Evolutionary conservation across 2,329 filamentous ascomycete species (phyloP).

Genomic region (Nigrograna mackinnonii): DNA sequence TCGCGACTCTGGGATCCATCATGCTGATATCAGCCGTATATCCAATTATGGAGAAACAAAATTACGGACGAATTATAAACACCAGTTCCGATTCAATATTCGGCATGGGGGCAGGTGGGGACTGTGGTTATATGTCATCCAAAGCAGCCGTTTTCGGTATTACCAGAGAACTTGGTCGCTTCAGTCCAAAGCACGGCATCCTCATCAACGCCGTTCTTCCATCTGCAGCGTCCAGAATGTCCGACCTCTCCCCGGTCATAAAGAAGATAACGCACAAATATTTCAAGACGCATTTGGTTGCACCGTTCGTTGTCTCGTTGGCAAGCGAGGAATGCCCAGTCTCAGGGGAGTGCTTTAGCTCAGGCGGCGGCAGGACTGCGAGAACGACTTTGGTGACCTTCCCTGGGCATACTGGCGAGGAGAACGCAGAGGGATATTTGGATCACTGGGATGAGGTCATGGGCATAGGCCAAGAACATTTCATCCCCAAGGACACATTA

Average conservation of each 20-base stretch:
- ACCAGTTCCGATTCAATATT: background rate
- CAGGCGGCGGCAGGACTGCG: background rate
- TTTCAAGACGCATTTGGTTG: background rate
- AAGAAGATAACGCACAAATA: background rate
- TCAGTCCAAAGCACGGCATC: background rate
- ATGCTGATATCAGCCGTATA: background rate
- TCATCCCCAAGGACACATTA: background rate
- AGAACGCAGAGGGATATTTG: background rate
- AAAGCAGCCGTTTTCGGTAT: background rate
- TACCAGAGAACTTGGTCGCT: background rate
- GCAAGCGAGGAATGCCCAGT: background rate
- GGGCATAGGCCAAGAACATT: background rate
- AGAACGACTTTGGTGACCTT: background rate
- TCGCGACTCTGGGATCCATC: background rate
- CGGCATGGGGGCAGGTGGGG: background rate
- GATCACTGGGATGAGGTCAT: background rate
- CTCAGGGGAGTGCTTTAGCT: background rate
- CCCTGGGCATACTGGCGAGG: background rate
- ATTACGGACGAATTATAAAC: background rate
- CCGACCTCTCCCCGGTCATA: background rate
- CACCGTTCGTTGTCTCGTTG: background rate
- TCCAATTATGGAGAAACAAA: background rate
- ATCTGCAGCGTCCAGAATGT: background rate
- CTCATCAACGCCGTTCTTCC: background rate
- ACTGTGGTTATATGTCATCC: background rate